These are phyloP conservation scores for Elsinoe arachidis DNA, from an alignment of 2,329 filamentous ascomycete species.

Conservation along the genomic window DNA sequence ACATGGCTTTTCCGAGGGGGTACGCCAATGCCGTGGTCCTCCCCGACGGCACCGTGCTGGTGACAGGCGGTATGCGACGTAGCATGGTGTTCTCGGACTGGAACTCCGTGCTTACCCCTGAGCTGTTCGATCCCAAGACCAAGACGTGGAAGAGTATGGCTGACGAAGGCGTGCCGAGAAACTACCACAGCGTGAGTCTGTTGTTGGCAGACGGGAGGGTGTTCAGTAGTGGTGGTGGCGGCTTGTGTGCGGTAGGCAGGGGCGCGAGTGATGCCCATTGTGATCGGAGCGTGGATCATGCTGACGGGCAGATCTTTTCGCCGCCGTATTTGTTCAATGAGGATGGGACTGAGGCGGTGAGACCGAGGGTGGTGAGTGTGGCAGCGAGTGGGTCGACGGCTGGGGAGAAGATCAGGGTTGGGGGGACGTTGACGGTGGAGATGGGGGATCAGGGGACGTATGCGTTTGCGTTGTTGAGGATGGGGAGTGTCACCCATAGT, in stretches of 20 bases:
- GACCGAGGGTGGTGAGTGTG: constrained; percentile 37
- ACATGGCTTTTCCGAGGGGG: constrained; percentile 25
- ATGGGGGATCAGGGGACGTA: constrained; percentile 12
- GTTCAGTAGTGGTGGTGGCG: constrained; percentile 44
- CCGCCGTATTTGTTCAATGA: constrained; percentile 48
- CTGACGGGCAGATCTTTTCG: constrained; percentile 47
- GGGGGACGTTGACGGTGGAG: constrained; percentile 26
- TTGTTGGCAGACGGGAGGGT: constrained; percentile 45
- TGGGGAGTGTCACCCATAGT: constrained; percentile 45
- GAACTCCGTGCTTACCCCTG: constrained; percentile 17
- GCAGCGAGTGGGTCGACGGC: constrained; percentile 18
- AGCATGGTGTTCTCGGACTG: constrained; percentile 20
- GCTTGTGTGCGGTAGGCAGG: constrained; percentile 40
- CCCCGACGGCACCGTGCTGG: constrained; percentile 29
- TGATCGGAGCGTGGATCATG: constrained; percentile 38
- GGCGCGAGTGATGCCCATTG: constrained; percentile 20
- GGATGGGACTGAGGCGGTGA: constrained; percentile 32
- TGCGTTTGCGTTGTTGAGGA: constrained; percentile 39
- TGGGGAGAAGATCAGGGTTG: constrained; percentile 22
- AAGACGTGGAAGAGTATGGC: constrained; percentile 18
- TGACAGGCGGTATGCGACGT: constrained; percentile 25
- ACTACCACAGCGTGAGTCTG: constrained; percentile 44
- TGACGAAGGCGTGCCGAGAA: constrained; percentile 32
- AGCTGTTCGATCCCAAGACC: constrained; percentile 20
- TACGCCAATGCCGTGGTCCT: constrained; percentile 26